A percentile compares a stretch with the other conserved stretches of the same genome.
Conservation (phyloP, 495 filamentous ascomycete genomes). For the Penicillium bialowiezense region DNA sequence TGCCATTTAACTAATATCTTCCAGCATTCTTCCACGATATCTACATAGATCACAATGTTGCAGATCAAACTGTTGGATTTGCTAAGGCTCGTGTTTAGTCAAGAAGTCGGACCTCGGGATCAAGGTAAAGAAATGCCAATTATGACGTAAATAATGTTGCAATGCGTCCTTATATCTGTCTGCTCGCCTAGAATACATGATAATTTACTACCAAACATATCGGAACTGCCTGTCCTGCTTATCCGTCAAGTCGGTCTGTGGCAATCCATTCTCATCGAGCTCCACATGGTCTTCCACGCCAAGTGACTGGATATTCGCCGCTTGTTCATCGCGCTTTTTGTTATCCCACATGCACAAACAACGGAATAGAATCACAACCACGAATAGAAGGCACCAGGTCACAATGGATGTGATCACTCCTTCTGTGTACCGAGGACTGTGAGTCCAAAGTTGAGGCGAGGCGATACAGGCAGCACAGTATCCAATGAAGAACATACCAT, state of each 20-base stretch:
- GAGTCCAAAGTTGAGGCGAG: slow-evolving; percentile 30
- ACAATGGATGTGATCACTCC: slow-evolving; percentile 29
- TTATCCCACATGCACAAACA: slow-evolving; percentile 25
- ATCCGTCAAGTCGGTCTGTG: slow-evolving; percentile 20
- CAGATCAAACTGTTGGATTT: slow-evolving; percentile 6
- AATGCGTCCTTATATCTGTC: too few species aligned
- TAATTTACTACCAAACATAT: slow-evolving; percentile 15
- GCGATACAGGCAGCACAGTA: slow-evolving; percentile 36
- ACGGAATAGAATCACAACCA: slow-evolving; percentile 19
- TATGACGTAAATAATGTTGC: neutral
- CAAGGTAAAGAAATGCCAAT: too few species aligned
- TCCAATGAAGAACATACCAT: slow-evolving; percentile 37
- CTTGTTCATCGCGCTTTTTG: slow-evolving; percentile 6
- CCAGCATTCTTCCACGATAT: slow-evolving; percentile 12
- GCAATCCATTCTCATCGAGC: slow-evolving; percentile 17
- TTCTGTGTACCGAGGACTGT: slow-evolving; percentile 21
- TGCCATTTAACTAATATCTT: neutral
- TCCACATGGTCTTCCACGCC: slow-evolving; percentile 1
- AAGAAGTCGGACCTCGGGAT: too few species aligned
- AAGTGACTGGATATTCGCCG: neutral
- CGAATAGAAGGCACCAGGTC: slow-evolving; percentile 27
- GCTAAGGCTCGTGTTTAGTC: neutral
- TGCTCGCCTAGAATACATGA: too few species aligned
- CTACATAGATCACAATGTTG: slow-evolving; percentile 14
- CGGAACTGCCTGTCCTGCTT: slow-evolving; percentile 19